Evolutionary conservation across 768 basidiomycete genomes (phyloP), one percentile per base, ranked within the genome.

Genomic region (Agrocybe chaxingu): DNA sequence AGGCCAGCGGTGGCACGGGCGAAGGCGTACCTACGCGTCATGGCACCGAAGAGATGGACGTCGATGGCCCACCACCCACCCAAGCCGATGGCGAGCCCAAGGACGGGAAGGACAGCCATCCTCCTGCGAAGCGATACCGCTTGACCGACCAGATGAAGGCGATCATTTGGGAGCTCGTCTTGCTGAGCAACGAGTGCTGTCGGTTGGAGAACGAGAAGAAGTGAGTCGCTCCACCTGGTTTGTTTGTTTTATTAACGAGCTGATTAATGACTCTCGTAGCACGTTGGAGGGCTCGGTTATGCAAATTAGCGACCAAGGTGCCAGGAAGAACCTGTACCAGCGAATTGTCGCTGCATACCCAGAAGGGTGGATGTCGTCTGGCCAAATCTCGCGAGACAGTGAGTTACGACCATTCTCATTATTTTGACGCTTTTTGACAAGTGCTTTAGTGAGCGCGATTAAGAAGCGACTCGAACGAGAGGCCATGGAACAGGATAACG

Each of bases 351-450:
- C 76, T n/a, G 82, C 81, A 1, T 93, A 89, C 66, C 91, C 90
- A 0, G 74, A 84, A 0, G 88, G 88, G 9, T 93, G 91, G 91
- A 82, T 92, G 71, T 82, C 84, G 29, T 89, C 88, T 2, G 87
- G 89, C 3, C 87, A 90, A 65, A 89, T 93, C 52, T 91, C 89
- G 32, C 77, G 91, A 60, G 91, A 93, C 75, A 87, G 89, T 91
- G 45, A 33, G 84, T 66, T 32, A 8, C 3, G 37, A 42, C 8
- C 13, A 13, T 24, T 7, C 1, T 16, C 41, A 4, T 45, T 32
- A 4, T 16, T 49, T 29, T 40, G n/a, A 4, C 30, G 52, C 3
- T 8, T 13, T 7, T 29, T 36, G 34, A 31, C 13, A 38, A 42
- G 6, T 43, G 8, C n/a, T 12, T 36, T 58, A 89, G 88, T 91